Conservation (phyloP, 805 yeast species). For the Kregervanrija pseudodelftensis region DNA sequence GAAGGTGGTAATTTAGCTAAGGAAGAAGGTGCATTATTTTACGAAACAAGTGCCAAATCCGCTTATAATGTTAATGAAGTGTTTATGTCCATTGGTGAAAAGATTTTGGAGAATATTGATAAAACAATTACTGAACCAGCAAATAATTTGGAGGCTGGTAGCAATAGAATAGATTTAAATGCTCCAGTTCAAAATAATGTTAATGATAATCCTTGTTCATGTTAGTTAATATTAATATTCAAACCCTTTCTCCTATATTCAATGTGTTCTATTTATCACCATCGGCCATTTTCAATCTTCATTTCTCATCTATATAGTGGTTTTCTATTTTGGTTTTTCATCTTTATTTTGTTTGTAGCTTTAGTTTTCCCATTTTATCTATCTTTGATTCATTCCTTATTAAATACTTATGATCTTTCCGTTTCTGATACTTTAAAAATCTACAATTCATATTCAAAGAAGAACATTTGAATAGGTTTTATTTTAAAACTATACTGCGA, state of each 20-base stretch:
- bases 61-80: conserved; percentile 86
- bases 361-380: too few species aligned
- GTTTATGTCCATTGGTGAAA: conserved; percentile 80
- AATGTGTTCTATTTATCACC: too few species aligned
- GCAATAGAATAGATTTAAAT: conserved; percentile 30
- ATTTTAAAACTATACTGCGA: too few species aligned
- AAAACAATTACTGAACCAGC: conserved; percentile 5
- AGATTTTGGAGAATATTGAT: conserved; percentile 50
- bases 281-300: neutral
- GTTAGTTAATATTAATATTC: conserved; percentile 15
- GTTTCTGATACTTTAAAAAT: too few species aligned
- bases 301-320: neutral
- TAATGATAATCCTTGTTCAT: conserved; percentile 26
- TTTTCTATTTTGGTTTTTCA: neutral
- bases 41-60: conserved; percentile 92
- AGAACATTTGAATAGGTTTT: too few species aligned
- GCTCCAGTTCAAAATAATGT: conserved; percentile 21
- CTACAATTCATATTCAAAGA: too few species aligned
- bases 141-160: conserved; percentile 1
- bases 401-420: too few species aligned
- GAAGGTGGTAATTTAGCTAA: conserved; percentile 86
- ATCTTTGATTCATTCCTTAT: too few species aligned
- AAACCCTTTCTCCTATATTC: too few species aligned
- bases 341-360: too few species aligned
- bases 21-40: conserved; percentile 84